Evolutionary conservation across 305 asterid genomes (phyloP).

Genomic region (Rubia peregrina): DNA sequence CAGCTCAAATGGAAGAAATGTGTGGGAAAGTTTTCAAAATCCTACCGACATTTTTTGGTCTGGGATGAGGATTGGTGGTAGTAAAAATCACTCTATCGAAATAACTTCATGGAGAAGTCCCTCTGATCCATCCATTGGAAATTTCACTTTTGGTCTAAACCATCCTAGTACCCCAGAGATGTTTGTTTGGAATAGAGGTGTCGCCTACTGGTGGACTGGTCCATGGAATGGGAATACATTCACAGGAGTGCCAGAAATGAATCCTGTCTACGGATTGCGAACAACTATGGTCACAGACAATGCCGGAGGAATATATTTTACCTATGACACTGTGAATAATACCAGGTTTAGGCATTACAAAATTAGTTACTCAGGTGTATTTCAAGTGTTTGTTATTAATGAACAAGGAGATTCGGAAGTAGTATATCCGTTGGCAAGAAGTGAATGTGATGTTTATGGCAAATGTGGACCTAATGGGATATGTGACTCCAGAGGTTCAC

Average conservation of each 20-base stretch:
- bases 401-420: constrained; percentile 17
- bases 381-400: background rate
- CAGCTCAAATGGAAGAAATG: background rate
- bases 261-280: background rate
- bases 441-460: background rate
- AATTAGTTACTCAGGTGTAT: background rate
- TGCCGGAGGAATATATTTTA: background rate
- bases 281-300: constrained; percentile 11
- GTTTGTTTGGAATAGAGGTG: constrained; percentile 3
- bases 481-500: constrained; percentile 8
- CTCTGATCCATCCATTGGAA: background rate
- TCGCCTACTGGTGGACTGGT: background rate
- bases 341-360: background rate
- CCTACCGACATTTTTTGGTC: background rate
- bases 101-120: background rate
- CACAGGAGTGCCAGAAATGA: constrained; percentile 13
- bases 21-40: background rate
- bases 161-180: background rate
- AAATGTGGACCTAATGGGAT: constrained; percentile 2
- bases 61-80: background rate
- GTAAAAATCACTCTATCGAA: background rate
- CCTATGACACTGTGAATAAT: constrained; percentile 8
- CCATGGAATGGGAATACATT: background rate
- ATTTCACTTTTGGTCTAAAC: background rate
- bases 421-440: background rate